phyloP scores from a whole-genome alignment of 208 protist genomes.

The Acanthamoeba castellanii region DNA sequence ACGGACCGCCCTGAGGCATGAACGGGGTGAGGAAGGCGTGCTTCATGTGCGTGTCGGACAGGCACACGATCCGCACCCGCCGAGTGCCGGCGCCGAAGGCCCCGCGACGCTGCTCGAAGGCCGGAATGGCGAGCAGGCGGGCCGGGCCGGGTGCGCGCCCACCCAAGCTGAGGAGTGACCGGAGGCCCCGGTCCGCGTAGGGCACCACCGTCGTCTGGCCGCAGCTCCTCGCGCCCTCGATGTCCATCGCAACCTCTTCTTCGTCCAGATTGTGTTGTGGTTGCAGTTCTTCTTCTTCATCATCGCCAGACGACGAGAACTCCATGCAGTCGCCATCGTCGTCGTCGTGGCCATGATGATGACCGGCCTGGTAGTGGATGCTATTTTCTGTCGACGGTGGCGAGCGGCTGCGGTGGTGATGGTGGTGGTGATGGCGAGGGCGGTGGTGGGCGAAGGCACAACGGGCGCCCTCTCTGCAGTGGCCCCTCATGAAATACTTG shows the following conservation, averaged over 20 bases:
- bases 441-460: too few species aligned
- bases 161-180: not conserved
- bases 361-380: too few species aligned
- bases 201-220: not conserved
- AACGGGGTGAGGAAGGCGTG: constrained; percentile 28
- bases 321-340: not conserved
- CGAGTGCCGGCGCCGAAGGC: not conserved
- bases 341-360: not conserved
- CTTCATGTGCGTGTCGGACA: constrained; percentile 74
- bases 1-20: constrained; percentile 63
- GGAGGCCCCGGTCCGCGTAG: not conserved
- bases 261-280: too few species aligned
- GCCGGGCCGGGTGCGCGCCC: not conserved
- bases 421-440: too few species aligned
- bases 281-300: not conserved
- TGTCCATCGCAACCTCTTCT: not conserved
- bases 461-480: constrained; percentile 43
- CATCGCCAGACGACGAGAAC: not conserved
- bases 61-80: constrained; percentile 37
- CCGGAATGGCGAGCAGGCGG: not conserved
- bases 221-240: not conserved
- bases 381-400: too few species aligned
- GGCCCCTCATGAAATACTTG: not conserved
- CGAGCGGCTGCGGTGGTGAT: not conserved
- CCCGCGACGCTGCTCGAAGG: constrained; percentile 11